Conservation (phyloP, 768 basidiomycete species). For the Trametes maxima region DNA sequence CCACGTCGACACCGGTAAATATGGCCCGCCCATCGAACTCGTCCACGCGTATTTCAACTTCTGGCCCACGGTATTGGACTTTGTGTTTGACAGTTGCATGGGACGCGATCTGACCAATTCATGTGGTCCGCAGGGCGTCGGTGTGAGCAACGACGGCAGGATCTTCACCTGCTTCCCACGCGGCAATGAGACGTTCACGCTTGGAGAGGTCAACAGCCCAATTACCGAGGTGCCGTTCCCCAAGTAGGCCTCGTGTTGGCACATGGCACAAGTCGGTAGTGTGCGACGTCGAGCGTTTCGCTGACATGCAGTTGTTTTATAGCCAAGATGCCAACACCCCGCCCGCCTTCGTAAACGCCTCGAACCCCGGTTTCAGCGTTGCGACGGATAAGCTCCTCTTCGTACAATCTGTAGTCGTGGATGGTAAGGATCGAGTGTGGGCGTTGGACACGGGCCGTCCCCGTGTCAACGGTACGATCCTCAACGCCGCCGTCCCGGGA, state of each 20-base stretch:
- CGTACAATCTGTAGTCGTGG: constrained; percentile 27
- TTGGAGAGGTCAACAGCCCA: constrained; percentile 13
- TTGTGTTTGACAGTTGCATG: background rate
- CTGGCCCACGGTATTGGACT: constrained; percentile 14
- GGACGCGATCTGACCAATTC: background rate
- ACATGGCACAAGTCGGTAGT: background rate
- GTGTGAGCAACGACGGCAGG: constrained; percentile 16
- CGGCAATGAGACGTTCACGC: constrained; percentile 21
- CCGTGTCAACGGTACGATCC: constrained; percentile 18
- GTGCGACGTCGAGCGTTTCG: too few relatives aligned
- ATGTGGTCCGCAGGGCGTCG: constrained; percentile 11
- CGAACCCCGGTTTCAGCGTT: constrained; percentile 20
- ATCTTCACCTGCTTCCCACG: constrained; percentile 23
- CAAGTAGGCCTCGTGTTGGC: constrained; percentile 1
- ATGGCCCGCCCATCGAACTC: constrained; percentile 17
- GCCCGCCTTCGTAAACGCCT: constrained; percentile 21
- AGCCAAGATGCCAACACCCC: constrained; percentile 23
- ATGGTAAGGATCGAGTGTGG: constrained; percentile 27
- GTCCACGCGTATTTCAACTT: constrained; percentile 22
- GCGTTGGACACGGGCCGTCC: constrained; percentile 28
- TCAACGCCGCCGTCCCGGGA: constrained; percentile 12
- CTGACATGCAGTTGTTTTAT: background rate
- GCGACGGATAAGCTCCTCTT: constrained; percentile 24
- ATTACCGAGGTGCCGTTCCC: constrained; percentile 22
- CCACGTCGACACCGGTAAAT: constrained; percentile 19